Evolutionary conservation across 2,329 filamentous ascomycete species (phyloP).

Genomic region (Penicillium sp.): DNA sequence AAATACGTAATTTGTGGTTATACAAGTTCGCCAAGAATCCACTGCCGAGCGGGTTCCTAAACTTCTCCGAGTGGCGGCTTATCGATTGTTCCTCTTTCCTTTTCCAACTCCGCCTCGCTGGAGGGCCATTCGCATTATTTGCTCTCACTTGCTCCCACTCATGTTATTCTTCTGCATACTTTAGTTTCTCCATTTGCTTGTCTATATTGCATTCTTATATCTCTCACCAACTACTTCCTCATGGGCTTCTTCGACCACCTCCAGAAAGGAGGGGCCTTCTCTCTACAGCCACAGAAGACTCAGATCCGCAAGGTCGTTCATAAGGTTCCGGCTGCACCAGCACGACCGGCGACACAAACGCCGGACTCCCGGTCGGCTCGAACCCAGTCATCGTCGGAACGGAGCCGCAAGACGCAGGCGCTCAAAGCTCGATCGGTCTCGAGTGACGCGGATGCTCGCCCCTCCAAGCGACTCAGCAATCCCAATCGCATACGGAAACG

Average conservation of each 20-base stretch:
- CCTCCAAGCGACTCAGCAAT: slow-evolving; percentile 31
- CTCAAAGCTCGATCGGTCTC: slow-evolving; percentile 28
- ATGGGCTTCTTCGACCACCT: slow-evolving; percentile 46
- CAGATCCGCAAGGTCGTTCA: slow-evolving; percentile 43
- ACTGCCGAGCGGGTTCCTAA: slow-evolving; percentile 6
- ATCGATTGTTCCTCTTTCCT: slow-evolving; percentile 15
- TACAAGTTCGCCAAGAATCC: neutral
- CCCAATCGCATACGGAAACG: slow-evolving; percentile 35
- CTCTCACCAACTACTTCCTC: slow-evolving; percentile 10
- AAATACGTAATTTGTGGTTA: too few species aligned
- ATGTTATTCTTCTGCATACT: slow-evolving; percentile 13
- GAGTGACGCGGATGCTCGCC: slow-evolving; percentile 25
- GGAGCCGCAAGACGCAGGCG: slow-evolving; percentile 21
- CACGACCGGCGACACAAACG: slow-evolving; percentile 27
- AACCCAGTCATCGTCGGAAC: slow-evolving; percentile 18
- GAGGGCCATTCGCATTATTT: neutral
- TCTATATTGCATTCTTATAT: slow-evolving; percentile 13
- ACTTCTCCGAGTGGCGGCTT: slow-evolving; percentile 22
- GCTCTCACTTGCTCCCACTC: slow-evolving; percentile 1
- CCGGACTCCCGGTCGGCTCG: slow-evolving; percentile 19
- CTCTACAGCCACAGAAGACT: slow-evolving; percentile 39
- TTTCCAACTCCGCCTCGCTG: slow-evolving; percentile 4
- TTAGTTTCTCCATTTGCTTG: slow-evolving; percentile 6
- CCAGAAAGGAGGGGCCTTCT: slow-evolving; percentile 42
- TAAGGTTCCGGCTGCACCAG: slow-evolving; percentile 28